Conservation (phyloP, 495 filamentous ascomycete genomes). For the Podospora didyma region DNA sequence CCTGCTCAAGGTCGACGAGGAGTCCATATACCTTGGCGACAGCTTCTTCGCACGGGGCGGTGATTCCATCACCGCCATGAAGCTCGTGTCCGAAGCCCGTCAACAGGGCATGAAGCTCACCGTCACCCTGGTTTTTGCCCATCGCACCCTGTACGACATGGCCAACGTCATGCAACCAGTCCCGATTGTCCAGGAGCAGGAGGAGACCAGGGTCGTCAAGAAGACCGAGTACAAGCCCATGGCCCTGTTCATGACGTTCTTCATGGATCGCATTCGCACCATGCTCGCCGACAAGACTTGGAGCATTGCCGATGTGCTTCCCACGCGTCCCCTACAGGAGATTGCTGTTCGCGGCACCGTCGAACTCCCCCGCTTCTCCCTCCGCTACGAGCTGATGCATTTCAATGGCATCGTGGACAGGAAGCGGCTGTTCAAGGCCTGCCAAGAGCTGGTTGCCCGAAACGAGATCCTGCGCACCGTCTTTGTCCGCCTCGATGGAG, state of each 20-base stretch:
- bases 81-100: constrained; percentile 56
- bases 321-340: constrained; percentile 61
- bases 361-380: constrained; percentile 43
- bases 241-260: constrained; percentile 17
- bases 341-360: constrained; percentile 59
- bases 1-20: constrained; percentile 30
- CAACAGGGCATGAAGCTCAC: constrained; percentile 49
- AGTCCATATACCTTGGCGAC: constrained; percentile 47
- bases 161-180: constrained; percentile 26
- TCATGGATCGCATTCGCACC: constrained; percentile 32
- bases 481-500: constrained; percentile 54
- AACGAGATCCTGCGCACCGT: constrained; percentile 70
- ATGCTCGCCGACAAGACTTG: constrained; percentile 37
- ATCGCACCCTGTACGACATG: constrained; percentile 47
- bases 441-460: constrained; percentile 43
- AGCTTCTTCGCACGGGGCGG: constrained; percentile 64
- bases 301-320: constrained; percentile 52
- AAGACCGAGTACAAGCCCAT: constrained; percentile 29
- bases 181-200: background rate
- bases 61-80: constrained; percentile 69
- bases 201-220: background rate
- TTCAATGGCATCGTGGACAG: constrained; percentile 27
- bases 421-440: constrained; percentile 25
- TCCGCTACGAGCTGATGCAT: constrained; percentile 38
- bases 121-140: constrained; percentile 50